Conservation (phyloP, 768 basidiomycete species). For the Paxillus ammoniavirescens region DNA sequence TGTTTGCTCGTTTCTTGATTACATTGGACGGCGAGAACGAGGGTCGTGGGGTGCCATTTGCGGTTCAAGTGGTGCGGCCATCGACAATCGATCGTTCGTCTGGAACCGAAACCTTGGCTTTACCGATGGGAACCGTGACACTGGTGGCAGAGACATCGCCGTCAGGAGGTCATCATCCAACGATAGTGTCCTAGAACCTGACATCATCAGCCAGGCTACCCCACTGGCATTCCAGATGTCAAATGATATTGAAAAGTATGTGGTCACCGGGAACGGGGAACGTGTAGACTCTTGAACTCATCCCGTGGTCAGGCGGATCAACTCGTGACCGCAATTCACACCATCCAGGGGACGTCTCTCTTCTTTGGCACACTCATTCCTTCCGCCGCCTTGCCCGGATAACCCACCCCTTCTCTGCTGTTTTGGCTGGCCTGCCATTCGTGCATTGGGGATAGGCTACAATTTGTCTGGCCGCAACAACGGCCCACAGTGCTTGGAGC, state of each 20-base stretch:
- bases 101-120: conserved; percentile 1
- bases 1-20: conserved; percentile 29
- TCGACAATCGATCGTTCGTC: conserved; percentile 61
- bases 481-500: conserved; percentile 20
- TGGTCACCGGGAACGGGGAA: neutral
- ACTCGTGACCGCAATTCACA: conserved; percentile 58
- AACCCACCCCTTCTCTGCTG: conserved; percentile 47
- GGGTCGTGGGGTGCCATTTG: neutral
- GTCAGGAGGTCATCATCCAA: neutral
- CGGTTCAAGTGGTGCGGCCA: conserved; percentile 25
- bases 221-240: neutral
- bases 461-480: conserved; percentile 46
- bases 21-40: conserved; percentile 32
- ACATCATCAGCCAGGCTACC: neutral
- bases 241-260: neutral
- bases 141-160: neutral
- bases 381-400: conserved; percentile 52
- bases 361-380: conserved; percentile 61
- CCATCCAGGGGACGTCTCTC: conserved; percentile 57
- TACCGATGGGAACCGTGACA: neutral
- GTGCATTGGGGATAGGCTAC: conserved; percentile 58
- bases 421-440: conserved; percentile 69
- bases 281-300: neutral
- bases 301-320: neutral
- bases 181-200: neutral